Base-by-base conservation (phyloP, 768 basidiomycete species). In the Tulasnella sp. region DNA sequence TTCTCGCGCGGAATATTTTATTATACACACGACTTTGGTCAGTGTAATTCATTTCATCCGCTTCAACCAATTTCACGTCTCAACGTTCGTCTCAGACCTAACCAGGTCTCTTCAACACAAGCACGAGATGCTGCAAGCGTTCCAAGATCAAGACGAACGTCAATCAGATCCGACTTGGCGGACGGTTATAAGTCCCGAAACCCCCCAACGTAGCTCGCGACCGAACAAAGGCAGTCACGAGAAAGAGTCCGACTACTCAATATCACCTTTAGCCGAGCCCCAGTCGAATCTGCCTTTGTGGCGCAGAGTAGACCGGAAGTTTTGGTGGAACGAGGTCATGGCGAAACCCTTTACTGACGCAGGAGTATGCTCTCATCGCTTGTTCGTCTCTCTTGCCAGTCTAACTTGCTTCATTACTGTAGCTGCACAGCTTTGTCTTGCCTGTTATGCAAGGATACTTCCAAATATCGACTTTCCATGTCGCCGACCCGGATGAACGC, bases 291-390 rank as follows among this genome's bases (percentile, higher is more conserved):
- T 95, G 16, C 95, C 97, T 0, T 84, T 98, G 3, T 98, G 96
- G 95, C 85, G 94, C 34, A 84, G 94, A 14, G 92, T 94, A 0
- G 93, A 98, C 76, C 85, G 86, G 63, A 89, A 91, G 52, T 98
- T 93, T 79, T 98, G 95, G 91, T 98, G 95, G 94, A 99, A 98
- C 77, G 92, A 94, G 76, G 88, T 88, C 84, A 84, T 98, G 72
- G 84, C 87, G 34, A 90, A 90, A 75, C 89, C 92, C 1, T 90
- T 99, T 75, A 82, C 94, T 42, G 93, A 98, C 74, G 89, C 89
- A 62, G 94, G 95, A 26, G 94, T 94, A 80, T 72, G 86, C 80
- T 64, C 9, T 36, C 32, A 14, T 29, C 65, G 8, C 17, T 62
- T 59, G 22, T n/a, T 8, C 40, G 35, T 40, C 37, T 40, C 34